Conservation (phyloP, 2,329 filamentous ascomycete species). For the Sporothrix brunneoviolacea region DNA sequence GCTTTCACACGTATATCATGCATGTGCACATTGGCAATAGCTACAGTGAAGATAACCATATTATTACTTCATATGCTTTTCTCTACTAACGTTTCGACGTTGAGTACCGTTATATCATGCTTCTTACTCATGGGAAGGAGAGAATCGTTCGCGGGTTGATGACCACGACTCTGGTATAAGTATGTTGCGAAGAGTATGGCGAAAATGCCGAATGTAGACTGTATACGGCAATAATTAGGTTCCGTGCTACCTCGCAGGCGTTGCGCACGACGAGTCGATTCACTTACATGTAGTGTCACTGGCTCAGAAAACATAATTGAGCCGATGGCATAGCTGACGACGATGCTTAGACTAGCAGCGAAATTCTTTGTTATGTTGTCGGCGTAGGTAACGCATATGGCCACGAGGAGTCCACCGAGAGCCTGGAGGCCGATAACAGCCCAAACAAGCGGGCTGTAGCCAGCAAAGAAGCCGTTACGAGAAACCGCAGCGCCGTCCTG, state of each 20-base stretch:
- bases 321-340: constrained; percentile 3
- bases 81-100: too few species aligned
- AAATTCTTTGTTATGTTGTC: constrained; percentile 9
- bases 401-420: constrained; percentile 4
- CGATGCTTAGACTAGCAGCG: constrained; percentile 8
- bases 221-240: neutral
- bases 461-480: constrained; percentile 6
- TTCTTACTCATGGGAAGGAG: too few species aligned
- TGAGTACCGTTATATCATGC: too few species aligned
- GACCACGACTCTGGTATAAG: constrained; percentile 6
- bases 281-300: constrained; percentile 1
- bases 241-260: too few species aligned
- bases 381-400: constrained; percentile 5
- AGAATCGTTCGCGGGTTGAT: too few species aligned
- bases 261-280: too few species aligned
- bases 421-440: constrained; percentile 3
- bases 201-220: neutral
- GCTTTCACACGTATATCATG: too few species aligned
- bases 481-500: constrained; percentile 5
- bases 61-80: too few species aligned
- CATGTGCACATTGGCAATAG: too few species aligned
- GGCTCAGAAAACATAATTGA: constrained; percentile 1
- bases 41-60: too few species aligned
- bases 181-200: constrained; percentile 1
- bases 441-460: constrained; percentile 6